Base-by-base conservation (phyloP, 345 rosid species). In the Pugionium dolabratum region DNA sequence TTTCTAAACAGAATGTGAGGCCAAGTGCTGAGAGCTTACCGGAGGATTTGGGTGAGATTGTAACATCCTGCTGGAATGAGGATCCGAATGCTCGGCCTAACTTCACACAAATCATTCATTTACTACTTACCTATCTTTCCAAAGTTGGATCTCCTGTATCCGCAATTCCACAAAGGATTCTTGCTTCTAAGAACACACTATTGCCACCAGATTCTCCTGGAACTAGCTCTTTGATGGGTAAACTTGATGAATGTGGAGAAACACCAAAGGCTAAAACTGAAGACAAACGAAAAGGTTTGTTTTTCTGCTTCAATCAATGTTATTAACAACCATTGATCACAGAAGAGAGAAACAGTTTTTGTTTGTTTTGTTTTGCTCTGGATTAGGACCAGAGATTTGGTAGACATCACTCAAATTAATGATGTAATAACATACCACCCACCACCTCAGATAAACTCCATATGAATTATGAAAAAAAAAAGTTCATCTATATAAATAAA, bases 21-120 rank as follows among this genome's bases (percentile, higher is more conserved):
- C 99, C 97, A 27, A 90, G 92, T 52, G 97, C 95, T 0, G 99
- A 94, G 55, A 71, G 84, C 64, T 78, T 94, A 47, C 96, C 92
- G 0, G 91, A 84, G 67, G 99, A 88, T 51, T 75, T 94, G 72
- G 88, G 92, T 0, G 50, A 66, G 54, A 81, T 94, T 51, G 82
- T 94, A 64, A 90, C 96, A 48, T 86, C 95, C 0, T 90, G 96
- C 63, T 94, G 99, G 99, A 80, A 88, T 73, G 96, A 94, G 71
- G 95, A 90, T 71, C 92, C 99, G 2, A 83, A 88, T 78, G 79
- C 86, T 43, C 82, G 97, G 43, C 92, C 97, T 1, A 85, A 88
- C 76, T 94, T 94, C 78, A 85, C 76, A 64, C 84, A 88, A 62
- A 93, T 90, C 62, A 88, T 90, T 74, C 90, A 85, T 64, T 83